Conservation (phyloP, 2,329 filamentous ascomycete genomes). For the Arthrobotrys entomopaga region DNA sequence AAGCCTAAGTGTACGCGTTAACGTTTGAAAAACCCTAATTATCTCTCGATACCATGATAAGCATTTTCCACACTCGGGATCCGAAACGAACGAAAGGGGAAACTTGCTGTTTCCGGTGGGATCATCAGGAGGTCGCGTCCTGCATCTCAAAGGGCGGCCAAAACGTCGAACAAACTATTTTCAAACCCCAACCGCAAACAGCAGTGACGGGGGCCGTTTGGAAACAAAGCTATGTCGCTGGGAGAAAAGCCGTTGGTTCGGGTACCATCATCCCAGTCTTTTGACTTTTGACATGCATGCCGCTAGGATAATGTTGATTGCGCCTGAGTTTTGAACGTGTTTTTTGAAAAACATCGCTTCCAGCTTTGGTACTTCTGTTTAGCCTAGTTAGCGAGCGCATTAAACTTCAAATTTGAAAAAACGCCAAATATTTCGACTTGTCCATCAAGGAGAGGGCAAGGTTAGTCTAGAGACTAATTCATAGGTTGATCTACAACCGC, state of each 20-base stretch:
- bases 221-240: too few species aligned
- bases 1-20: too few species aligned
- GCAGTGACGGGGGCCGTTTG: conserved; percentile 10
- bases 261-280: conserved; percentile 8
- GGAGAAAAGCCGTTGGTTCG: neutral
- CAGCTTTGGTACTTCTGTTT: too few species aligned
- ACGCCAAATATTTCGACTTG: too few species aligned
- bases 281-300: neutral
- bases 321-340: conserved; percentile 1
- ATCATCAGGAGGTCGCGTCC: conserved; percentile 17
- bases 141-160: neutral
- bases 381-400: too few species aligned
- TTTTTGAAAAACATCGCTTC: neutral
- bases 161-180: conserved; percentile 11
- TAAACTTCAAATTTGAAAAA: too few species aligned
- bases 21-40: too few species aligned
- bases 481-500: too few species aligned
- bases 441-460: too few species aligned
- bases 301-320: neutral
- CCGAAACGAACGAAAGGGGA: conserved; percentile 30
- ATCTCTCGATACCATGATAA: too few species aligned
- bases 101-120: conserved; percentile 15
- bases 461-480: too few species aligned
- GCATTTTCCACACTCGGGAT: neutral
- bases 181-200: neutral